Evolutionary conservation across 2,329 filamentous ascomycete species (phyloP).

Genomic region (Sclerotinia glacialis): DNA sequence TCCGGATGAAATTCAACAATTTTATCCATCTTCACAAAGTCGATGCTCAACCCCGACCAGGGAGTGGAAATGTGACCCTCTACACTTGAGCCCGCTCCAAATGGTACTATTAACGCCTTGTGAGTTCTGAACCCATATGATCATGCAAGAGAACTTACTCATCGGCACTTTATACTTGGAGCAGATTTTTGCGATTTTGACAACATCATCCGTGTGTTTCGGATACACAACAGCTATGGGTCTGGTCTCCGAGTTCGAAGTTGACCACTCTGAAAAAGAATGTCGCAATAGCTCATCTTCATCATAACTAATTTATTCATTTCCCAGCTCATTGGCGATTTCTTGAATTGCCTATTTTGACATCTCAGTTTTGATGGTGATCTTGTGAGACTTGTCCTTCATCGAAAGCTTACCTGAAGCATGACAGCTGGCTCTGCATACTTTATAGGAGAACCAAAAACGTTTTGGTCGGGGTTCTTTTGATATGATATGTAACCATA

Average conservation of each 20-base stretch:
- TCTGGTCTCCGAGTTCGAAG: conserved; percentile 53
- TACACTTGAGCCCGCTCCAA: conserved; percentile 15
- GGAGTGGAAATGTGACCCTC: conserved; percentile 89
- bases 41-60: conserved; percentile 80
- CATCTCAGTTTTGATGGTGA: neutral
- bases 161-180: conserved; percentile 76
- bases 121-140: neutral
- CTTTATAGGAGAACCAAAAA: conserved; percentile 10
- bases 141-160: conserved; percentile 47
- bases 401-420: conserved; percentile 8
- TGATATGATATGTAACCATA: conserved; percentile 5
- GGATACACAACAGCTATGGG: conserved; percentile 64
- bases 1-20: conserved; percentile 76
- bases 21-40: conserved; percentile 82
- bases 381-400: neutral
- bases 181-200: conserved; percentile 64
- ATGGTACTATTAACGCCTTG: neutral
- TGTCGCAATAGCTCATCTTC: conserved; percentile 58
- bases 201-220: conserved; percentile 58
- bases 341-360: conserved; percentile 15
- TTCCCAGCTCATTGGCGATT: conserved; percentile 5
- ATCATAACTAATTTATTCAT: conserved; percentile 19
- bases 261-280: conserved; percentile 64
- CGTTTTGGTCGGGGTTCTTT: neutral
- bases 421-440: conserved; percentile 20